phyloP scores from a whole-genome alignment of 208 protist species.

The Tritrichomonas musculus region DNA sequence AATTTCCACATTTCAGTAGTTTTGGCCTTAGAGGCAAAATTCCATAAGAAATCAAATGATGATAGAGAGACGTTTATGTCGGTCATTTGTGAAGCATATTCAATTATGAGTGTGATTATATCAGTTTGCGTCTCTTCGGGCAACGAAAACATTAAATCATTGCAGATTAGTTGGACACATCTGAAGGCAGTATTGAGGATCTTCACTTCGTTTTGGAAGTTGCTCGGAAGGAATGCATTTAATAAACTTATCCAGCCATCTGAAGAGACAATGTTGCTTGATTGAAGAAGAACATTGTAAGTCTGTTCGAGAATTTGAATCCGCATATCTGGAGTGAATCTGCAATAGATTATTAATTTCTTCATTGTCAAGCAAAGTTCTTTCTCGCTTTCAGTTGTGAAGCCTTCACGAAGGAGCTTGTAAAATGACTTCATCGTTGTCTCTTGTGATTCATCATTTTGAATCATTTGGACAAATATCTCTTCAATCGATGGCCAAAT shows the following conservation, averaged over 20 bases:
- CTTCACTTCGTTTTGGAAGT: neutral
- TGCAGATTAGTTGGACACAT: neutral
- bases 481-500: conserved; percentile 8
- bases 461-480: neutral
- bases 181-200: neutral
- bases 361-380: neutral
- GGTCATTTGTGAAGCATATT: neutral
- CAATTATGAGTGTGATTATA: neutral
- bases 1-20: neutral
- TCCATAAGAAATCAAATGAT: neutral
- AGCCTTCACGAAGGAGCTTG: neutral
- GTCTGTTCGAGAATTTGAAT: neutral
- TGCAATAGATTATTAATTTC: neutral
- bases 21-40: neutral
- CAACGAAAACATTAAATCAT: neutral
- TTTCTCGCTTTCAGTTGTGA: neutral
- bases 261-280: neutral
- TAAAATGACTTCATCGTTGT: neutral
- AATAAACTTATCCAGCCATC: neutral
- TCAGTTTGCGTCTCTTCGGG: neutral
- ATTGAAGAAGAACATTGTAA: neutral
- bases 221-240: neutral
- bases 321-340: neutral
- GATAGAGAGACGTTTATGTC: neutral
- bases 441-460: neutral